These are phyloP conservation scores for Grosmannia clavigera DNA, from an alignment of 2,329 filamentous ascomycete genomes.

Conservation along the genomic window DNA sequence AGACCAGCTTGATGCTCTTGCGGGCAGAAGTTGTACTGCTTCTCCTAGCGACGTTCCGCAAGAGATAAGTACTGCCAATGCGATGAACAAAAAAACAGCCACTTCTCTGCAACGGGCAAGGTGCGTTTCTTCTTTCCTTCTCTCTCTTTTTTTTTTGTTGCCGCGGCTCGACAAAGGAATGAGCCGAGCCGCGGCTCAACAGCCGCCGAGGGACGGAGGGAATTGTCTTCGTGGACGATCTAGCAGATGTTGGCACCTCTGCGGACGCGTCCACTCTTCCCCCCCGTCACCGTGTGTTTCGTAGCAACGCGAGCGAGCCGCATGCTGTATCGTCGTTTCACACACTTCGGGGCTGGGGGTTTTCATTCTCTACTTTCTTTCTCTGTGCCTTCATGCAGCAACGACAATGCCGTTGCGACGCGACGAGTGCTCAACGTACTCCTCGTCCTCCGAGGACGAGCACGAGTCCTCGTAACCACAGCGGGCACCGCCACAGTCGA, in stretches of 20 bases:
- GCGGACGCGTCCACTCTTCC: not conserved
- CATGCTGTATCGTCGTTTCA: not conserved
- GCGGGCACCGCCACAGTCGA: slow-evolving; percentile 83
- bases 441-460: slow-evolving; percentile 54
- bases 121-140: not conserved
- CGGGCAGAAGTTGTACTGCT: not conserved
- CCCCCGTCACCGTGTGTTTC: too few species aligned
- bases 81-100: slow-evolving; percentile 1
- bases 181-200: slow-evolving; percentile 3
- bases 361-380: not conserved
- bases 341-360: not conserved
- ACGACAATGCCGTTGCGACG: slow-evolving; percentile 55
- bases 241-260: not conserved
- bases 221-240: not conserved
- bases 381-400: slow-evolving; percentile 19
- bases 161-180: slow-evolving; percentile 5
- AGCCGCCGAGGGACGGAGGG: not conserved
- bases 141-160: not conserved
- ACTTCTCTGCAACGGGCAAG: not conserved
- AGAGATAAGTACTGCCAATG: not conserved
- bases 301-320: not conserved
- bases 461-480: slow-evolving; percentile 72
- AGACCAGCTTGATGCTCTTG: slow-evolving; percentile 6
- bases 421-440: slow-evolving; percentile 32
- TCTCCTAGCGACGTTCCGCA: not conserved